Conservation (phyloP, 305 asterid genomes). For the Plantago lanceolata region DNA sequence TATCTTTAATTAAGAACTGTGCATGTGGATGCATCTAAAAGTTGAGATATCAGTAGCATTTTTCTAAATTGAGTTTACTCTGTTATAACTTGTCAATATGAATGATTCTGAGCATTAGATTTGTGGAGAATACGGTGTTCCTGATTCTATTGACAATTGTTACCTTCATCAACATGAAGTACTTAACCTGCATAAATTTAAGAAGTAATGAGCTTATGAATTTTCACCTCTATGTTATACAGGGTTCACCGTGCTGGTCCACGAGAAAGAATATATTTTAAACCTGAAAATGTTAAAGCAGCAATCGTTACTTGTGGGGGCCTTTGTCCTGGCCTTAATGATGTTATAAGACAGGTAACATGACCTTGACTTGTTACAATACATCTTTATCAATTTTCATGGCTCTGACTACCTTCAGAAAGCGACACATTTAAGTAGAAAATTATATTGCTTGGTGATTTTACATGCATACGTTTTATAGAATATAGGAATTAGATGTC, state of each 20-base stretch:
- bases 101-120: constrained; percentile 15
- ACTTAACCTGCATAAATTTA: not conserved
- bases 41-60: not conserved
- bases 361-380: constrained; percentile 8
- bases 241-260: constrained; percentile 99
- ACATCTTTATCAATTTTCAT: constrained; percentile 15
- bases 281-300: constrained; percentile 94
- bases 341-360: constrained; percentile 87
- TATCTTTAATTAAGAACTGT: constrained; percentile 8
- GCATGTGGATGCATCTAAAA: constrained; percentile 19
- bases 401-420: not conserved
- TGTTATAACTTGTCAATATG: constrained; percentile 3
- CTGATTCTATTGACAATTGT: not conserved
- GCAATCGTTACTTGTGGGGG: constrained; percentile 98
- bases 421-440: not conserved
- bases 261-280: constrained; percentile 81
- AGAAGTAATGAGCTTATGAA: not conserved
- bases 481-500: no score
- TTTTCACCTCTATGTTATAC: constrained; percentile 21
- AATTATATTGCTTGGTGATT: no score
- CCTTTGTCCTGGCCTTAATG: constrained; percentile 98
- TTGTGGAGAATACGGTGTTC: constrained; percentile 10
- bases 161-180: no score
- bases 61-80: not conserved
- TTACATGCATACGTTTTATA: no score